These are phyloP conservation scores for Rhynchospora breviuscula DNA, from an alignment of 176 grass and related monocot species.

Conservation along the genomic window DNA sequence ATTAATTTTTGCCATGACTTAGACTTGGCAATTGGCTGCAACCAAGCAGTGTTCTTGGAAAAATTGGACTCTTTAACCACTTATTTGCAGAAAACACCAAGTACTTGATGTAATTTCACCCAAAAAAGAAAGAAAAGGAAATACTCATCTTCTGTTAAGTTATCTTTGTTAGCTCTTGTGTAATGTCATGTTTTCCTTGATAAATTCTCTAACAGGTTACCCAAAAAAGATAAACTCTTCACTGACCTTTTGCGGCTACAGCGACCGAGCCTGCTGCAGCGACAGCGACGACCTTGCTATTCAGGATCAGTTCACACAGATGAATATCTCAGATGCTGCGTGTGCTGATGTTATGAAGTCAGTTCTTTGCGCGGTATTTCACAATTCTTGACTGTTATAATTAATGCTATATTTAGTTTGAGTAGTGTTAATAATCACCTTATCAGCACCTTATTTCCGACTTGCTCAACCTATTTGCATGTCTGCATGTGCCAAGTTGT, in stretches of 20 bases:
- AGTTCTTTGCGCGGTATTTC: constrained; percentile 56
- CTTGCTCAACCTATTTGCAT: too few relatives aligned
- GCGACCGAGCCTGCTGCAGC: constrained; percentile 53
- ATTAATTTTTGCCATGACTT: background rate
- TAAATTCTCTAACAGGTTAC: constrained; percentile 32
- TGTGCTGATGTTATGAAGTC: constrained; percentile 69
- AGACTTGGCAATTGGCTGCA: background rate
- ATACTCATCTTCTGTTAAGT: background rate
- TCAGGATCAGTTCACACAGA: constrained; percentile 43
- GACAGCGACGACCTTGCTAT: constrained; percentile 42
- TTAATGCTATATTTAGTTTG: background rate
- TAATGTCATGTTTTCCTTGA: background rate
- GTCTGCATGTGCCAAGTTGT: too few relatives aligned
- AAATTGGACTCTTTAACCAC: background rate
- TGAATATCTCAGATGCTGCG: constrained; percentile 52
- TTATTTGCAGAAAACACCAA: background rate
- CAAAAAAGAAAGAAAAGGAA: background rate
- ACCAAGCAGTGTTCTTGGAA: background rate
- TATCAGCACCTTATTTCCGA: too few relatives aligned
- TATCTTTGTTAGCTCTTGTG: background rate
- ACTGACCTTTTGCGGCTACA: constrained; percentile 46
- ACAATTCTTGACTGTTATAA: background rate
- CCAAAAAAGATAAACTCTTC: constrained; percentile 40
- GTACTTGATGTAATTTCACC: background rate
- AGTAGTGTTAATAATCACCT: too few relatives aligned